A percentile compares a stretch with the other conserved stretches of the same genome.
These are phyloP conservation scores for Leishmania martiniquensis DNA, from an alignment of 208 protist genomes.

Conservation along the genomic window DNA sequence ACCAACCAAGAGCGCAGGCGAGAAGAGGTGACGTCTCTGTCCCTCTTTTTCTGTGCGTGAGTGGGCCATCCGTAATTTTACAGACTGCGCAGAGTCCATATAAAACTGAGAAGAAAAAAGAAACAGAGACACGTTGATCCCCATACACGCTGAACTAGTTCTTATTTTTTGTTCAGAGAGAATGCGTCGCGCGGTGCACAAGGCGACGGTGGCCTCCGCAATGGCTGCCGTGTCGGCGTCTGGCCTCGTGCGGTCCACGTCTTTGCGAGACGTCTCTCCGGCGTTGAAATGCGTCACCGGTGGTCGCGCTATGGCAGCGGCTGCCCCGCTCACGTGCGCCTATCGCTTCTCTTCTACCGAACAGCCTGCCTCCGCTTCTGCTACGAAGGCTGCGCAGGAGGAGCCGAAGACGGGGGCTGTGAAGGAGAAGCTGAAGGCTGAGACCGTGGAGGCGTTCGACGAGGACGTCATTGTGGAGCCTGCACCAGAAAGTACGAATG, in stretches of 20 bases:
- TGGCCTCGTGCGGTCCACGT: not conserved
- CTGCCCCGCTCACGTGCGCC: constrained; percentile 15
- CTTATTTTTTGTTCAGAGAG: not conserved
- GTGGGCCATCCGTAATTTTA: too few species aligned
- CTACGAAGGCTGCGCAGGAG: not conserved
- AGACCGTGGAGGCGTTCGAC: constrained; percentile 52
- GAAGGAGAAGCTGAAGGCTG: constrained; percentile 24
- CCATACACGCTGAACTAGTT: not conserved
- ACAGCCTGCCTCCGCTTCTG: constrained; percentile 8
- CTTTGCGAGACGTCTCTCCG: not conserved
- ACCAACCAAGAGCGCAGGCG: too few species aligned
- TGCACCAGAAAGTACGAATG: constrained; percentile 32
- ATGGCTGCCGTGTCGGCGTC: constrained; percentile 14
- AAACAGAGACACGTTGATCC: not conserved
- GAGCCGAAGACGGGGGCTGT: constrained; percentile 20
- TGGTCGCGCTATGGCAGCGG: not conserved
- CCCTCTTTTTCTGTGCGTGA: too few species aligned
- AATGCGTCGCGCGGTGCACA: constrained; percentile 61
- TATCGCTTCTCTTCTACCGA: constrained; percentile 28
- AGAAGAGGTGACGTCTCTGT: too few species aligned
- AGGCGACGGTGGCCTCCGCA: constrained; percentile 19
- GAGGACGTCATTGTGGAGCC: constrained; percentile 90
- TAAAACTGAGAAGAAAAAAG: not conserved
- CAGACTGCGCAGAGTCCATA: too few species aligned
- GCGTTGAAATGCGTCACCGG: not conserved